phyloP scores from a whole-genome alignment of 129 eudicot genomes.

The Lactuca saligna region DNA sequence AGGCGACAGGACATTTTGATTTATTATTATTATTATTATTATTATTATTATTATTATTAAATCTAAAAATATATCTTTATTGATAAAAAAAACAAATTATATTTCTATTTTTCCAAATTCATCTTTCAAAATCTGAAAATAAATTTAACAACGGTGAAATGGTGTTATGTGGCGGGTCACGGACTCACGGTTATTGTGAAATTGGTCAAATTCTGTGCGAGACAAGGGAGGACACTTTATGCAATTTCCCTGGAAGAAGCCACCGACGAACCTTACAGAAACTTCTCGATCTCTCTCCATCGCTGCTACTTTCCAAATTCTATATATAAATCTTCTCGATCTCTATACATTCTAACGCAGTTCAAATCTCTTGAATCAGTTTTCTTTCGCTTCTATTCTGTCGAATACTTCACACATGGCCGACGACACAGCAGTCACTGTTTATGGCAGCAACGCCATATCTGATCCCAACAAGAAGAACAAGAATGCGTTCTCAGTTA shows the following conservation, averaged over 20 bases:
- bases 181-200: background rate
- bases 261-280: slow-evolving; percentile 34
- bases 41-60: no score
- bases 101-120: no score
- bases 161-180: background rate
- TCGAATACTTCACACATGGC: slow-evolving; percentile 53
- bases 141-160: no score
- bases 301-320: background rate
- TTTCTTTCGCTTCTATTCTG: slow-evolving; percentile 25
- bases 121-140: no score
- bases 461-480: slow-evolving; percentile 56
- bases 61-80: no score
- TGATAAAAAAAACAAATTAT: no score
- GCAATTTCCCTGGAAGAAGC: slow-evolving; percentile 26
- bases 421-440: slow-evolving; percentile 69
- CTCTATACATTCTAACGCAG: background rate
- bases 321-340: slow-evolving; percentile 2
- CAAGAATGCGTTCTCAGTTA: slow-evolving; percentile 52
- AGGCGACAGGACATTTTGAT: no score
- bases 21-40: no score
- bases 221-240: background rate
- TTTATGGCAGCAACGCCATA: slow-evolving; percentile 61
- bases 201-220: background rate
- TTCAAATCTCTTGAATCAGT: background rate
- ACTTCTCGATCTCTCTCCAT: slow-evolving; percentile 29